Evolutionary conservation across 768 basidiomycete genomes (phyloP), one percentile per base, ranked within the genome.

Genomic region (Mycena kentingensis): DNA sequence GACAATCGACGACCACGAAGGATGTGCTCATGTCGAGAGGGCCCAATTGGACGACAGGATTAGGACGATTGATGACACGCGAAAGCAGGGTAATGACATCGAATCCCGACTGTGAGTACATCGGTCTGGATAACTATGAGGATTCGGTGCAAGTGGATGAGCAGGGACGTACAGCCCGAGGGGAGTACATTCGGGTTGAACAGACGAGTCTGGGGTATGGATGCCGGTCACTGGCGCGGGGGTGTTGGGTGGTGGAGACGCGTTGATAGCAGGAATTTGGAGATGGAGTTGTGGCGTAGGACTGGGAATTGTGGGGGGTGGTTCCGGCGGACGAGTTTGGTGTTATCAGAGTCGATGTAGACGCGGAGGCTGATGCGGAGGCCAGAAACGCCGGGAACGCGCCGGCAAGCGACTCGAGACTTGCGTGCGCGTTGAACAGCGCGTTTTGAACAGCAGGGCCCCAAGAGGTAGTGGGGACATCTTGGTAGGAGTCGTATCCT

Each of bases 41-140:
- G 15, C 97, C 96, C 16, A 98, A 80, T 10, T 76, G 70, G 36
- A 98, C 79, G 52, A 74, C 81, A 1, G 93, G 91, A 61, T 87
- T 80, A 1, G 83, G 83, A 5, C 95, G 80, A 15, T 76, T 79
- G 5, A 80, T 85, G 7, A 98, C 87, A 7, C 91, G 80, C 10
- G 88, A 78, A 24, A 98, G 78, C 37, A 97, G 77, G 25, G 87
- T 82, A 39, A 98, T 74, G 43, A 95, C 77, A 67, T 98, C 96
- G 58, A 97, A 97, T 2, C 96, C 97, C 1, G 91, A 88, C 1
- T 85, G 75, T 2, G 93, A 94, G 72, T 99, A 99, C 2, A 98
- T 77, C 2, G 87, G 84, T n/a, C n/a, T n/a, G n/a, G n/a, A n/a
- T n/a, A 19, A 78, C 66, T 8, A 71, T 68, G 13, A 70, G 60